These are phyloP conservation scores for Graphilbum ipis-grandicollis DNA, from an alignment of 2,329 filamentous ascomycete genomes.

Conservation along the genomic window DNA sequence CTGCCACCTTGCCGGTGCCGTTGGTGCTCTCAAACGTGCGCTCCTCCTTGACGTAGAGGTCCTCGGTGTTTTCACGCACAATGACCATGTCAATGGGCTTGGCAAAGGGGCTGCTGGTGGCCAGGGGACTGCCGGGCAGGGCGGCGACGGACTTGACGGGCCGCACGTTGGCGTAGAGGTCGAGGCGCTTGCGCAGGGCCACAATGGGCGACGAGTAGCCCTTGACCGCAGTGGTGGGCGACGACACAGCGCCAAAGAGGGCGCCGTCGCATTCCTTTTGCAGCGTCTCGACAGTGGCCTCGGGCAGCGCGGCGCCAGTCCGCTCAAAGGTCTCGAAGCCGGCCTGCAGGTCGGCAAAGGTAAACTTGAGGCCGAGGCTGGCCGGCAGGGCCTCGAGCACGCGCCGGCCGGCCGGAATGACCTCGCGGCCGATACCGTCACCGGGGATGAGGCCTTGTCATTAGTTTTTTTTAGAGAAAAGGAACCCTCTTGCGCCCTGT, in stretches of 20 bases:
- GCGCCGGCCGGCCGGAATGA: slow-evolving; percentile 85
- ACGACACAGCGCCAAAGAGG: slow-evolving; percentile 90
- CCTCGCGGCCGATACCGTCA: slow-evolving; percentile 95
- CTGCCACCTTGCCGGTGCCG: slow-evolving; percentile 64
- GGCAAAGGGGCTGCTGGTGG: slow-evolving; percentile 22
- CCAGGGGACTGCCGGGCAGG: slow-evolving; percentile 25
- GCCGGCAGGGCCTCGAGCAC: slow-evolving; percentile 82
- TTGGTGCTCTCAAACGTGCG: slow-evolving; percentile 48
- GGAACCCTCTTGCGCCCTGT: too few species aligned
- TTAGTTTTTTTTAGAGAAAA: too few species aligned
- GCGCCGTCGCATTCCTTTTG: slow-evolving; percentile 87
- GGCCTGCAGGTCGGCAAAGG: slow-evolving; percentile 81
- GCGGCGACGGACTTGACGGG: slow-evolving; percentile 76
- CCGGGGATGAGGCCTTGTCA: slow-evolving; percentile 96
- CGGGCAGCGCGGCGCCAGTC: slow-evolving; percentile 75
- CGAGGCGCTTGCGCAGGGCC: slow-evolving; percentile 82
- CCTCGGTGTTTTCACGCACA: slow-evolving; percentile 96
- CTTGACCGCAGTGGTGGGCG: slow-evolving; percentile 73
- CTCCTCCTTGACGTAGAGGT: slow-evolving; percentile 96
- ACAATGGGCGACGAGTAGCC: slow-evolving; percentile 97
- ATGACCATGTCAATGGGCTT: slow-evolving; percentile 89
- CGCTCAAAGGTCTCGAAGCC: slow-evolving; percentile 88
- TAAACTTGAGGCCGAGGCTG: slow-evolving; percentile 86
- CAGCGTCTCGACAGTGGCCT: slow-evolving; percentile 78
- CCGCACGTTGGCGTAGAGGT: slow-evolving; percentile 93